Conservation (phyloP, 2,329 filamentous ascomycete species). For the Parascedosporium putredinis region DNA sequence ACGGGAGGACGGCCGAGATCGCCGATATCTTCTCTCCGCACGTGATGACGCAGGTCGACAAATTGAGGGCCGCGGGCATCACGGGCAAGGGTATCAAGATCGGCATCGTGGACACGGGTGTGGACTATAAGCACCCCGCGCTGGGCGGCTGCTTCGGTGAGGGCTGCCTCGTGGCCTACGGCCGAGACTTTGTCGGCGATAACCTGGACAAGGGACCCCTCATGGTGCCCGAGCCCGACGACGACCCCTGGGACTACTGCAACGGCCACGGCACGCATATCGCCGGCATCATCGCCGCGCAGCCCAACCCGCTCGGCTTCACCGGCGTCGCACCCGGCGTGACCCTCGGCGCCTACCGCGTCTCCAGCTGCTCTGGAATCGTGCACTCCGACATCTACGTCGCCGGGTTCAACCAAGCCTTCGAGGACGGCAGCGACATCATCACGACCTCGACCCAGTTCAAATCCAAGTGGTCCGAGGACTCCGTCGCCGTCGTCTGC, state of each 20-base stretch:
- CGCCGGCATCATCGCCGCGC: conserved; percentile 51
- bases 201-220: conserved; percentile 31
- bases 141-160: conserved; percentile 54
- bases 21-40: conserved; percentile 36
- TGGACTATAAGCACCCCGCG: conserved; percentile 52
- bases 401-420: conserved; percentile 48
- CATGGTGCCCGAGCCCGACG: conserved; percentile 23
- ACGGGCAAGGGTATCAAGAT: conserved; percentile 42
- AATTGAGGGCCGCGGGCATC: conserved; percentile 35
- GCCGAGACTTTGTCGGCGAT: conserved; percentile 50
- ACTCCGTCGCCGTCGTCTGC: conserved; percentile 38
- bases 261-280: conserved; percentile 52
- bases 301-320: conserved; percentile 36
- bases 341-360: conserved; percentile 43
- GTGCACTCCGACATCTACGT: conserved; percentile 46
- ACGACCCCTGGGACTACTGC: conserved; percentile 43
- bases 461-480: conserved; percentile 39
- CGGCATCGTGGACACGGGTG: conserved; percentile 43
- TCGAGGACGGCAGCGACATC: conserved; percentile 44
- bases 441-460: conserved; percentile 45
- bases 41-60: conserved; percentile 45
- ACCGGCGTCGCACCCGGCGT: conserved; percentile 47
- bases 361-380: conserved; percentile 43
- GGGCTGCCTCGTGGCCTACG: conserved; percentile 46
- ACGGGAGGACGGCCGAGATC: conserved; percentile 11